Base-by-base conservation (phyloP, 768 basidiomycete species). In the Boletellus ananas region DNA sequence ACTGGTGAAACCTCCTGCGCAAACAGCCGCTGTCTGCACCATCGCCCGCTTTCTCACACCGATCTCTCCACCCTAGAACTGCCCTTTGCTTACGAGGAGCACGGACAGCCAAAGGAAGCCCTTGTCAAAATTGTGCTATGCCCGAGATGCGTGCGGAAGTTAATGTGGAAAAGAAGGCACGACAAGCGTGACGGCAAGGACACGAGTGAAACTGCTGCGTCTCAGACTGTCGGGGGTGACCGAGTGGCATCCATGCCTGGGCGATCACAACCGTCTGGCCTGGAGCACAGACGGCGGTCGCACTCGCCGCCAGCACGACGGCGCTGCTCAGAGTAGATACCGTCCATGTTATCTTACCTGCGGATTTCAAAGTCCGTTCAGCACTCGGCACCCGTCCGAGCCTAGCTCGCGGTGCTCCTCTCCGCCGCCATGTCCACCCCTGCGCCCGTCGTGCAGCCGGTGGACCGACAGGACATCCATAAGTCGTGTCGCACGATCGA, bases 41-140 rank as follows among this genome's bases (percentile, higher is more conserved):
- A 23, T 23, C 23, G 23, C 6, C 23, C 23, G 23, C 69, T 54
- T 70, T 74, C 43, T 60, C 61, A 14, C 47, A 55, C 60, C 25
- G 58, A 70, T 5, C 73, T 95, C 27, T 77, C 79, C 12, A 92
- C 92, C 9, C 79, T 93, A 38, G 94, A 97, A 67, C 74, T 97
- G 2, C 94, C 94, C 0, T 98, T 98, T 61, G 78, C 81, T 8
- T 97, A 98, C 66, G 71, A 78, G 18, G 95, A 98, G 62, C 80
- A 80, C 12, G 89, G 86, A 2, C 78, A 83, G 57, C 67, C 60
- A 42, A 94, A 90, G 68, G 79, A 79, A 44, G 91, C 92, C 0
- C 72, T 98, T 12, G 95, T 98, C 43, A 98, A 98, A 65, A 81
- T 94, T 3, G 91, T 91, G 2, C 69, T 97, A 29, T 98, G 95